A percentile compares a stretch with the other conserved stretches of the same genome.
Evolutionary conservation across 1,284 basidiomycete species (phyloP).

Genomic region (Irpex sp.): DNA sequence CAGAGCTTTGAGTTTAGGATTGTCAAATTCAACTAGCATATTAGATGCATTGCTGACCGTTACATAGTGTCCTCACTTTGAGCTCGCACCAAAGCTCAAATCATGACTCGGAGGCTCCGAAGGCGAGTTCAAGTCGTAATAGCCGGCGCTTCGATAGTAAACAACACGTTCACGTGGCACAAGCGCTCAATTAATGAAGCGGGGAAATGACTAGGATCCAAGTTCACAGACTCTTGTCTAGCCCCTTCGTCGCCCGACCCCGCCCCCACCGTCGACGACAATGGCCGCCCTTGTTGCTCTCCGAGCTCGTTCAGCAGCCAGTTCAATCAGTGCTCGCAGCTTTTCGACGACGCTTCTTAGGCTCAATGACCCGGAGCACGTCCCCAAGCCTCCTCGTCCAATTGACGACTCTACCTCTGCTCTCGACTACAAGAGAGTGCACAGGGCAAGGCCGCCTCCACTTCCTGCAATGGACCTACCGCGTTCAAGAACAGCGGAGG

Average conservation of each 20-base stretch:
- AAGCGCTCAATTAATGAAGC: not conserved
- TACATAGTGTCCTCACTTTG: too few relatives aligned
- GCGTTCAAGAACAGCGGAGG: constrained; percentile 79
- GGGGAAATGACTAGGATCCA: not conserved
- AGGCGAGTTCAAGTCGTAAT: too few relatives aligned
- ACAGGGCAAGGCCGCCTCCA: constrained; percentile 71
- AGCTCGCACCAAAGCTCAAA: too few relatives aligned
- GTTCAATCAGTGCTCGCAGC: constrained; percentile 22
- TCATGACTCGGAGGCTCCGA: too few relatives aligned
- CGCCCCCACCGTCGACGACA: not conserved
- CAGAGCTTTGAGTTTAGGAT: too few relatives aligned
- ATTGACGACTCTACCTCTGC: constrained; percentile 93
- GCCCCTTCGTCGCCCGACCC: not conserved
- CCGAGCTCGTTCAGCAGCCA: constrained; percentile 13
- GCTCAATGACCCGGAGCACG: constrained; percentile 26
- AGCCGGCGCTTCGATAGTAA: not conserved
- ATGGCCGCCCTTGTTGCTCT: constrained; percentile 16
- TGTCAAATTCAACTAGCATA: too few relatives aligned
- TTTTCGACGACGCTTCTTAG: constrained; percentile 32
- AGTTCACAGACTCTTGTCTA: not conserved
- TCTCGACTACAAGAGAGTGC: constrained; percentile 85
- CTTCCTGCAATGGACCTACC: constrained; percentile 75
- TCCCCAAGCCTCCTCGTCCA: constrained; percentile 54
- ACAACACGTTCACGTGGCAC: not conserved
- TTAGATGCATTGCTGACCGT: too few relatives aligned